Conservation (phyloP, 331 rosid genomes). For the Rosa hybrid region DNA sequence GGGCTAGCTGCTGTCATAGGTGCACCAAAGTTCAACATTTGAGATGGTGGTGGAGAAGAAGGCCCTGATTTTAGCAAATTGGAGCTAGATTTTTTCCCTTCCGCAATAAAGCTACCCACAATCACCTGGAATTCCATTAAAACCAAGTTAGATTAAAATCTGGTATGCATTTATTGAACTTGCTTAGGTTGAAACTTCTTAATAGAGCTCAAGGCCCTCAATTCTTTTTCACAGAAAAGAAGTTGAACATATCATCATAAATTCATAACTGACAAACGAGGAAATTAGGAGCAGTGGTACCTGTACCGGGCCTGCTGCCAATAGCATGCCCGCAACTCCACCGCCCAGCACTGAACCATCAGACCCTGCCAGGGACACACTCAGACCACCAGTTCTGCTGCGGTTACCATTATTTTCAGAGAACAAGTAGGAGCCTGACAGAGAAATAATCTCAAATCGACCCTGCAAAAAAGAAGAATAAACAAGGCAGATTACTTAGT, state of each 20-base stretch:
- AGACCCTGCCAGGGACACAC: conserved; percentile 54
- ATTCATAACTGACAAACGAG: conserved; percentile 5
- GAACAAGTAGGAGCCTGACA: conserved; percentile 46
- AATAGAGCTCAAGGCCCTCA: conserved; percentile 1
- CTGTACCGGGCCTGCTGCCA: conserved; percentile 75
- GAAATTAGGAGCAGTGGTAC: conserved; percentile 35
- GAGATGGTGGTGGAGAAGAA: conserved; percentile 47
- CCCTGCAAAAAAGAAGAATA: conserved; percentile 54
- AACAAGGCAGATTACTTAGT: neutral
- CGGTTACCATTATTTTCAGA: conserved; percentile 49
- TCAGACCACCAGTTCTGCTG: conserved; percentile 50
- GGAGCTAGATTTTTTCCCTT: conserved; percentile 50
- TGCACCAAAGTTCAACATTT: conserved; percentile 59
- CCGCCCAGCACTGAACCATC: conserved; percentile 80
- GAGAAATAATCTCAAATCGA: conserved; percentile 61
- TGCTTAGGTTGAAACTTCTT: conserved; percentile 6
- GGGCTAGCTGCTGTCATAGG: conserved; percentile 56
- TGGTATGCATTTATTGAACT: conserved; percentile 1
- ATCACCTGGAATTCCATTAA: conserved; percentile 55
- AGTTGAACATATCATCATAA: conserved; percentile 6
- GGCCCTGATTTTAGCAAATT: conserved; percentile 45
- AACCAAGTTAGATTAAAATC: conserved; percentile 6
- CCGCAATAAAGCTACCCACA: conserved; percentile 66
- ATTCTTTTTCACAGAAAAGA: conserved; percentile 11
- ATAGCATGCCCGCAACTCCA: conserved; percentile 64